Evolutionary conservation across 2,329 filamentous ascomycete genomes (phyloP), one percentile per base, ranked within the genome.

Genomic region (Sarocladiaceae sp.): DNA sequence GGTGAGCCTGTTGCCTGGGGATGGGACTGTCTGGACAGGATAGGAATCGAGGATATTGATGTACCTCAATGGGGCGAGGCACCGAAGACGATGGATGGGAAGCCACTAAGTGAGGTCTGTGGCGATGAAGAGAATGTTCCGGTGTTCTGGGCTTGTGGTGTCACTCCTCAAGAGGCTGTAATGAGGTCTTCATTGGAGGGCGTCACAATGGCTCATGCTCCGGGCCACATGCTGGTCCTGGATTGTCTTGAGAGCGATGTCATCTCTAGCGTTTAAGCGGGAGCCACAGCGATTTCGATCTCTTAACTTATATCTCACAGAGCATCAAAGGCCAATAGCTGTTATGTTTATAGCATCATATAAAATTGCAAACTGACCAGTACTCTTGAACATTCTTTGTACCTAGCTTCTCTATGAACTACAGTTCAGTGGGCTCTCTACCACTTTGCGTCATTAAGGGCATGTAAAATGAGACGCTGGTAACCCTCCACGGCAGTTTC

Each of bases 401-500:
- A n/a, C n/a, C n/a, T n/a, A n/a, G n/a, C n/a, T n/a, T n/a, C n/a
- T n/a, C n/a, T n/a, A n/a, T n/a, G n/a, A n/a, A n/a, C n/a, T n/a
- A n/a, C n/a, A n/a, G n/a, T n/a, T n/a, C n/a, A n/a, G n/a, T n/a
- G n/a, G n/a, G n/a, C n/a, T n/a, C n/a, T n/a, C n/a, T n/a, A n/a
- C n/a, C n/a, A n/a, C n/a, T n/a, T n/a, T n/a, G n/a, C 28, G 29
- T 29, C 18, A 11, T 17, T 17, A n/a, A 71, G 66, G n/a, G 75
- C 75, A 60, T 84, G 77, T 58, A 78, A 66, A 56, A 90, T 83
- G 56, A 92, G 71, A 62, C 72, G 85, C 71, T 89, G 83, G 66
- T 92, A 96, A 6, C 86, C 91, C 57, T 84, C 77, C 0, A 97
- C 89, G 3, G 91, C 88, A 49, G 78, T 75, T 69, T 92, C 86